Evolutionary conservation across 257 asterid genomes (phyloP), one percentile per base, ranked within the genome.

Genomic region (Plectranthus barbatus): DNA sequence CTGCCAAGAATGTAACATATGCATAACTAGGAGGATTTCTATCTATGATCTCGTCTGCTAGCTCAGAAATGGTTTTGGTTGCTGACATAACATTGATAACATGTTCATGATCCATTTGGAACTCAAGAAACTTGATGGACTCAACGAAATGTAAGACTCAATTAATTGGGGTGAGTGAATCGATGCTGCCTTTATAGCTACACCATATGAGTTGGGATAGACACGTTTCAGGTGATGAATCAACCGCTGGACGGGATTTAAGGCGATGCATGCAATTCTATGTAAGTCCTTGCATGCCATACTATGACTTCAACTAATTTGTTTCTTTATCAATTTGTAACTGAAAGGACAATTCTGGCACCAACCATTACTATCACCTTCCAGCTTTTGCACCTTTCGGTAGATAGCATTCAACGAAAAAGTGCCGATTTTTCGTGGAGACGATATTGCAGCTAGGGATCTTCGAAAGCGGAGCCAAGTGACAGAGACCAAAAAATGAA

Each of bases 1-100:
- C 79, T 8, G 74, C 82, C 77, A 77, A 73, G 66, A 77, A 77
- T 9, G 82, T 77, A 31, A 74, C 77, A 57, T 66, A 70, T 18
- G 79, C 83, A 67, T 70, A 61, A 51, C 55, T 69, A 19, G 1
- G 34, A 19, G 26, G 29, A 56, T 19, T 46, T 11, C 46, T 12
- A 3, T 7, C 42, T 7, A 21, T 2, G 39, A 52, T 12, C 19
- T 11, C 36, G 4, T 60, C 58, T 0, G 50, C 61, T 14, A 36
- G 48, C 62, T 69, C 48, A 31, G 21, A 56, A 26, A 51, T 66
- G 31, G 66, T 36, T 14, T 24, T 20, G 15, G 51, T 6, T 24
- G 17, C 31, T 33, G 33, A 45, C 6, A 37, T 49, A 44, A 23
- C 54, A 62, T 33, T 41, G 4, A 37, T 56, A 36, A 34, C 59